Evolutionary conservation across 2,329 filamentous ascomycete species (phyloP), one percentile per base, ranked within the genome.

Genomic region (Penicillium palitans): DNA sequence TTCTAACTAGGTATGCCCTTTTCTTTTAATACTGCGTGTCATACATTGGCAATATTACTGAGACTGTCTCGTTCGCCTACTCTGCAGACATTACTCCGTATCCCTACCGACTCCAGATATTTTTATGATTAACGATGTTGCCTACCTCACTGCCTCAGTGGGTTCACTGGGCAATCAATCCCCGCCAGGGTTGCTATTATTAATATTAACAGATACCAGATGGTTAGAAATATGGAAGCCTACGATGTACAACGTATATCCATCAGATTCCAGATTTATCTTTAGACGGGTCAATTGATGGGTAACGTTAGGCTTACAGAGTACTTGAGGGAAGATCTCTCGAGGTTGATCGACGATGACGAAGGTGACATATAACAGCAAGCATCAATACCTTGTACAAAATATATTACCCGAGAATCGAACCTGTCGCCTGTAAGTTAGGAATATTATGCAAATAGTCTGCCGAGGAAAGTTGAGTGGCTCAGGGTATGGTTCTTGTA

Each of bases 91-190:
- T 35, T 15, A 21, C 19, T 21, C 19, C 19, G 19, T 21, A 57
- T 59, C 63, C 61, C 59, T 66, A 58, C 59, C 21, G 55, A 19
- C 8, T 25, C 27, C 5, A 12, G n/a, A 33, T 17, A 6, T 2
- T 35, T 41, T 40, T 9, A 17, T 3, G 5, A 37, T 54, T 48
- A 54, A 54, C 6, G 29, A 58, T 54, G 62, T 52, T 66, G 63
- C 64, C 64, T 66, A 52, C 45, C 37, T 57, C 62, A 59, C 54
- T 56, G 63, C 62, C 58, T 51, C 59, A 15, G 53, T 55, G 45
- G 50, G 33, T 35, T 46, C 25, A 13, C 33, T 39, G 25, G 40
- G 49, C 53, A 33, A 41, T 51, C 44, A 33, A 44, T 51, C 42
- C 40, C 29, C 6, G 35, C 41, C 39, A 33, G 15, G 29, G 27